Percentiles rank a stretch among this genome's conserved stretches.
phyloP scores from a whole-genome alignment of 2,329 filamentous ascomycete genomes.

The Phialophora verrucosa region DNA sequence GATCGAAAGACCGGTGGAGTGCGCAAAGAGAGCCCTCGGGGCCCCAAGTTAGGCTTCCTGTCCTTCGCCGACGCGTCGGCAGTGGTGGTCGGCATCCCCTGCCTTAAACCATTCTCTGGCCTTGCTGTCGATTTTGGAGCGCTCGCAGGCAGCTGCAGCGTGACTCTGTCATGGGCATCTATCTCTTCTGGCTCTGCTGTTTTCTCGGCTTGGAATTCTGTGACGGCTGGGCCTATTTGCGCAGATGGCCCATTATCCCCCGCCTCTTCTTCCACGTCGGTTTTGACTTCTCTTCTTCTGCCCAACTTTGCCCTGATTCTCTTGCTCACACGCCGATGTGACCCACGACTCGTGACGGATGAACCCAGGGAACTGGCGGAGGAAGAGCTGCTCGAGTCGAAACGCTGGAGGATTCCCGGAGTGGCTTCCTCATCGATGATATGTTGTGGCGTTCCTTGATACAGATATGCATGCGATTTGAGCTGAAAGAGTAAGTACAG shows the following conservation, averaged over 20 bases:
- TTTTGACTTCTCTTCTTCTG: conserved; percentile 42
- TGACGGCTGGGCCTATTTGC: conserved; percentile 6
- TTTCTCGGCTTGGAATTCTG: conserved; percentile 22
- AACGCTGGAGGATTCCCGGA: conserved; percentile 65
- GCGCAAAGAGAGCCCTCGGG: conserved; percentile 32
- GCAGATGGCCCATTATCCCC: conserved; percentile 49
- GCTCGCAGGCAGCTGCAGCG: background rate
- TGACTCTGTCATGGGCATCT: background rate
- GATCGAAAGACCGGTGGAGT: conserved; percentile 35
- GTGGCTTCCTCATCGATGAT: conserved; percentile 63
- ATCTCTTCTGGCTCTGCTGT: conserved; percentile 25
- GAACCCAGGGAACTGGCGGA: conserved; percentile 49
- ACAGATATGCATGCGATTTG: conserved; percentile 79
- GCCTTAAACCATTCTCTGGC: background rate
- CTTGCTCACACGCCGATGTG: conserved; percentile 56
- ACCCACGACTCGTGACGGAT: conserved; percentile 44
- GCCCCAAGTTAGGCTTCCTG: conserved; percentile 21
- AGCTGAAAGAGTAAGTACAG: conserved; percentile 91
- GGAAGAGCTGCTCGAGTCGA: conserved; percentile 52
- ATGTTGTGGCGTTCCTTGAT: conserved; percentile 50
- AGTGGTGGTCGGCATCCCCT: conserved; percentile 12
- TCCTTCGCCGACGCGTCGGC: conserved; percentile 6
- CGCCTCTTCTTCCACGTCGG: conserved; percentile 65
- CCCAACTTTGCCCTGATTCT: conserved; percentile 47
- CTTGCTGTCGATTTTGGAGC: background rate